Base-by-base conservation (phyloP, 306 rosid genomes). In the Quercus robur region DNA sequence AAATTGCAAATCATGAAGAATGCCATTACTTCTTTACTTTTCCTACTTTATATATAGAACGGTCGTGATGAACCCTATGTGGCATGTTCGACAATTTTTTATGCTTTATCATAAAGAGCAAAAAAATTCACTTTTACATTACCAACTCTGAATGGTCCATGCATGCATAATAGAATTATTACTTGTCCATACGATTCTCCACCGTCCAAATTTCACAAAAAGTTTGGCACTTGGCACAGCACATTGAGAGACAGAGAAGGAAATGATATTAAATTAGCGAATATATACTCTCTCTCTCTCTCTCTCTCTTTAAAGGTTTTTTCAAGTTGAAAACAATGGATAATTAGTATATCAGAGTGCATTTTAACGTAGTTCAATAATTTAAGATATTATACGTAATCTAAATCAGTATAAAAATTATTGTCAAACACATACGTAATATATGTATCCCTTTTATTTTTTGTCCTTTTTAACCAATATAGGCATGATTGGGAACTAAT, bases 111-210 rank as follows among this genome's bases (percentile, higher is more conserved):
- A 81, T 74, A 64, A 81, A 86, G 75, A 82, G 76, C 56, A 71
- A 71, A 57, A 57, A 74, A 59, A 46, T 79, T 73, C 19, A 8
- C 73, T 59, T 76, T 78, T 56, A 41, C 46, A 41, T 41, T 41
- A 56, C 73, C 52, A 78, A 80, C 70, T 75, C 75, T 81, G 75
- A 75, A 86, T 90, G 95, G 96, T 87, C 88, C 87, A 6, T 35
- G 8, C 86, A 77, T 35, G 41, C 87, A 77, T 52, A 52, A 11
- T 46, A 77, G 82, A 57, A 54, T 79, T 81, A 70, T 80, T 77
- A 82, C 75, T 77, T 84, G 70, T 80, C 49, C 41, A 68, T 76
- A 75, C 74, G 87, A 80, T 89, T 84, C 87, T 83, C 77, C 75
- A 73, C 86, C 82, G 31, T 88, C 82, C 86, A 83, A 90, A 81